Evolutionary conservation across 805 yeast genomes (phyloP), one percentile per base, ranked within the genome.

Genomic region (Kluyveromyces dobzhanskii): DNA sequence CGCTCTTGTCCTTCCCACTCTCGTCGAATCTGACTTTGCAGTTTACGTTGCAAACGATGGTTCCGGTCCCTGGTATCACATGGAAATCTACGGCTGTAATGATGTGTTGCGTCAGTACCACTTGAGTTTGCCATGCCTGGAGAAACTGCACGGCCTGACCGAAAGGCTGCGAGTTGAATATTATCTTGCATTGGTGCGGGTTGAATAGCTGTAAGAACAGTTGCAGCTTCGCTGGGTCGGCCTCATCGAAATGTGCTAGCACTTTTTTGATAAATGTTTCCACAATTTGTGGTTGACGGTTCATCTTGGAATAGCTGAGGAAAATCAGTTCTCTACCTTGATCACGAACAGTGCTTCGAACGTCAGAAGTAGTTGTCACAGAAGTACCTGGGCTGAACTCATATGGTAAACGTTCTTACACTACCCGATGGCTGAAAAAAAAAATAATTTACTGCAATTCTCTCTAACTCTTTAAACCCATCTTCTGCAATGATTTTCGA

Each of bases 1-100:
- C 87, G 19, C 73, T 50, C 52, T 78, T 72, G 43, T 77, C 79
- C 43, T 65, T 70, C 0, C 92, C 92, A 39, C 80, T 71, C 51
- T 84, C 92, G 57, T 84, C 92, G 49, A 82, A 83, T 44, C 78
- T 67, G 10, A 82, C 83, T 55, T 80, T 83, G 12, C 75, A 64
- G 37, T 67, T 65, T 12, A 75, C 60, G 40, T 69, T 70, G 21
- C 78, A 66, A 6, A 80, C 66, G 28, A 67, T 56, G 1, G 72
- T 65, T 1, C 76, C 77, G 0, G 82, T 68, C 1, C 85, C 85
- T 0, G 84, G 84, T 8, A 82, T 70, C 42, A 75, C 61, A 51
- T 82, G 92, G 34, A 75, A 70, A 54, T 82, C 90, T 38, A 71
- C 68, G 10, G 78, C 72, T n/a, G 76, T 73, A 30, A 81, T 52